Base-by-base conservation (phyloP, 345 rosid species). In the Camelina hispida region DNA sequence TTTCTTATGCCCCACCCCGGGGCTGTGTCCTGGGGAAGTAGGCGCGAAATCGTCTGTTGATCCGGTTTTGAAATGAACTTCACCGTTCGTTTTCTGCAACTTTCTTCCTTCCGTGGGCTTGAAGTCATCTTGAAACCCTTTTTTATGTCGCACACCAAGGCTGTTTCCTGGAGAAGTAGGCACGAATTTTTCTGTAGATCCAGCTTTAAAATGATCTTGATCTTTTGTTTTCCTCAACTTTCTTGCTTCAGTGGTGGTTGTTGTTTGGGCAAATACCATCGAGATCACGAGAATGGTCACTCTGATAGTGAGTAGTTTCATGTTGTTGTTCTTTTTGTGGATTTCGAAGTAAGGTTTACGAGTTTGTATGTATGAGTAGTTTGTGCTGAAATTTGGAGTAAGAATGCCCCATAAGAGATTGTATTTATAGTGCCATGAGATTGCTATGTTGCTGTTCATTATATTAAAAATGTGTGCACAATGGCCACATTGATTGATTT, bases 1-100 rank as follows among this genome's bases (percentile, higher is more conserved):
- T 54, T 62, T 62, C n/a, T 25, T 76, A 48, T 85, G 87, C 3
- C 84, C 83, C 15, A 58, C 64, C 0, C 83, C 81, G 4, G 87
- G 87, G 68, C 82, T 87, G 71, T 53, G 72, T 7, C 86, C 83
- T 1, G 82, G 90, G 32, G 32, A 15, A 30, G 81, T 82, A 34
- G 84, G 85, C 9, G 69, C 69, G 13, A 84, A 80, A 69, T 76
- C 85, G 11, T 77, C 54, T 0, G 62, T 65, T n/a, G 66, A 9
- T 18, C 67, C 61, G 3, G 48, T 14, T 63, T 37, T 63, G 66
- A 25, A 56, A 69, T 68, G 72, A 13, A 63, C 48, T 56, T 70
- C 46, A 28, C 62, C 40, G 54, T 22, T 16, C 1, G 55, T 67
- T 40, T 61, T 50, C 5, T 30, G 71, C 5, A 64, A 20, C 14